phyloP scores from a whole-genome alignment of 352 stramenopile species.

The Phytopythium oedochilum region DNA sequence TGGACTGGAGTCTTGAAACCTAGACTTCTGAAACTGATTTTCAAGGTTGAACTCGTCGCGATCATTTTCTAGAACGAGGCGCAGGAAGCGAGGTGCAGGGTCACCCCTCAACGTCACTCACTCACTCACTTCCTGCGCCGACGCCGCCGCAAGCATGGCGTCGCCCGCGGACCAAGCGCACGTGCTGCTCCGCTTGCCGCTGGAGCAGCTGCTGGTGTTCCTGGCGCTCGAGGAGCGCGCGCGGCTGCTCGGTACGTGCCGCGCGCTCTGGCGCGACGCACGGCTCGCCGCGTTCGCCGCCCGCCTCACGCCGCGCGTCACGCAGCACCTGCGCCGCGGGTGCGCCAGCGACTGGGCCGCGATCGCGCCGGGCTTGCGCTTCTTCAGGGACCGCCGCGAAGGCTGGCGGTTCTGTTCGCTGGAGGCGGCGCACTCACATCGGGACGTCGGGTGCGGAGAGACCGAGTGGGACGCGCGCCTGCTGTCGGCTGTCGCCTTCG shows the following conservation, averaged over 20 bases:
- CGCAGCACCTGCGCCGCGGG: background rate
- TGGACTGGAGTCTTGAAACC: too few species aligned
- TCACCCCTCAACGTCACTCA: too few species aligned
- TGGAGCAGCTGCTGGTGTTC: slow-evolving; percentile 5
- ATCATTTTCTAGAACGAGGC: too few species aligned
- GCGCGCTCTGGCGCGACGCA: background rate
- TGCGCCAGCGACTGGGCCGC: slow-evolving; percentile 8
- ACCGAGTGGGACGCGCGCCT: background rate
- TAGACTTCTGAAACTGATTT: too few species aligned
- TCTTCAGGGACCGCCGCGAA: slow-evolving; percentile 1
- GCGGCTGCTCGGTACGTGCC: background rate
- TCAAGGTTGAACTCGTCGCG: too few species aligned
- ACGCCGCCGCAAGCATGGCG: background rate
- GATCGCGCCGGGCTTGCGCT: background rate
- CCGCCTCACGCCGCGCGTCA: background rate
- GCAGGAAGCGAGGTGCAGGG: too few species aligned
- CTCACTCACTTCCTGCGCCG: too few species aligned
- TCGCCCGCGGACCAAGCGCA: background rate
- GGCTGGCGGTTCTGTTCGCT: background rate
- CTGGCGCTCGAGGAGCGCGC: slow-evolving; percentile 2
- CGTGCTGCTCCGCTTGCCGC: background rate
- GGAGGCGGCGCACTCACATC: background rate
- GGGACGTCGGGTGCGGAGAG: background rate
- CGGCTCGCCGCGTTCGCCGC: slow-evolving; percentile 1
- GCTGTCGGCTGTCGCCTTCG: slow-evolving; percentile 4